Percentiles rank a stretch among this genome's conserved stretches.
These are phyloP conservation scores for Solanum chilense DNA, from an alignment of 257 asterid genomes.

Conservation along the genomic window DNA sequence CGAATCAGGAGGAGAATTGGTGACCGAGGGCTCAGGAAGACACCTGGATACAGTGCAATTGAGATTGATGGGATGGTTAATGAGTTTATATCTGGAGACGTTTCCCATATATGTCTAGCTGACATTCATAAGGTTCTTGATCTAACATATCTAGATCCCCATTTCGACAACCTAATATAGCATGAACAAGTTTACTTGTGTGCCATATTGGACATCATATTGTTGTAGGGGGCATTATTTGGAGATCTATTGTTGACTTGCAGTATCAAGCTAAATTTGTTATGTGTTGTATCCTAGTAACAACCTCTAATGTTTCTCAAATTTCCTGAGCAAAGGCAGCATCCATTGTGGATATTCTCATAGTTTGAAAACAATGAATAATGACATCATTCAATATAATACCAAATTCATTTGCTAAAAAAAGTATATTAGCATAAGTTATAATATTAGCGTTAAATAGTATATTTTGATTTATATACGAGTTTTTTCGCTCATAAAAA, in stretches of 20 bases:
- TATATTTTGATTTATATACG: not conserved
- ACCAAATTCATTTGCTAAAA: not conserved
- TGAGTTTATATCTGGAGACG: conserved; percentile 26
- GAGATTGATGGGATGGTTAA: conserved; percentile 28
- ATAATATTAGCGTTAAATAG: not conserved
- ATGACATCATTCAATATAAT: not conserved
- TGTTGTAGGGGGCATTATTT: not conserved
- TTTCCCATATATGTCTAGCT: conserved; percentile 15
- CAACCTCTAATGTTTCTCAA: not conserved
- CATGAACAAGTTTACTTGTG: not conserved
- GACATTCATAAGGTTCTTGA: conserved; percentile 14
- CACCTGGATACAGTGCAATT: conserved; percentile 25
- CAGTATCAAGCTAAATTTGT: not conserved
- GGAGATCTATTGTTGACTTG: not conserved
- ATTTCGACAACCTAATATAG: not conserved
- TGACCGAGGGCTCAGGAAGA: conserved; percentile 25
- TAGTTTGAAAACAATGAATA: not conserved
- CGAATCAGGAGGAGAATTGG: conserved; percentile 25
- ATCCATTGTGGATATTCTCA: not conserved
- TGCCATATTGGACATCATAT: not conserved
- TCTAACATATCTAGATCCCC: conserved; percentile 3
- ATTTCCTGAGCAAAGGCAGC: not conserved
- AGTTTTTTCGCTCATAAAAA: not conserved
- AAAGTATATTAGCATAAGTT: too few relatives aligned
- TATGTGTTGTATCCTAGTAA: not conserved